Evolutionary conservation across 495 filamentous ascomycete species (phyloP), one percentile per base, ranked within the genome.

Genomic region (Penicillium psychrofluorescens): DNA sequence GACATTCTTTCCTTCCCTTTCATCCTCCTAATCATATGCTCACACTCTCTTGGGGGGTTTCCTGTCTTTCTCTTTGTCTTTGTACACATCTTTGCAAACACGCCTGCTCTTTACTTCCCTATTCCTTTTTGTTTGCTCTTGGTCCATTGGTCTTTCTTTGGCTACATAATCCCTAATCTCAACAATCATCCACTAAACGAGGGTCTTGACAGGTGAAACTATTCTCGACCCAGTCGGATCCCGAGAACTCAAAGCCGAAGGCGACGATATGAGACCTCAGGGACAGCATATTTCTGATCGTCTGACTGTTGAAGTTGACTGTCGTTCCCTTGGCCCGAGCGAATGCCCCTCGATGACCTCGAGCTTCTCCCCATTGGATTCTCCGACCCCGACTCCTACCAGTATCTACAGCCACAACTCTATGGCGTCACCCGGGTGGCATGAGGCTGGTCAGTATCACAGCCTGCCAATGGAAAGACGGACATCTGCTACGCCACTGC

Each of bases 331-430:
- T 54, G 65, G 67, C 43, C 61, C 68, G 22, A 70, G 59, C 58
- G 66, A 67, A 43, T 72, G 67, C 53, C 67, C 65, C n/a, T 71
- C 67, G 13, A 71, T 68, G 64, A 63, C 53, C 36, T 68, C 67
- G 8, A 70, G 64, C 46, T 72, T 68, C 48, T 72, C 67, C 33
- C 64, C 66, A 41, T 52, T 70, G 51, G 67, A 71, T 40, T 72
- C 69, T 29, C 67, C 67, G 0, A 71, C 63, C 15, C 66, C 66
- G 1, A 72, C 69, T 1, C 69, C 69, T 6, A 70, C 67, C 12
- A 71, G 64, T 45, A 50, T 70, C 13, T 71, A 71, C 47, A 70
- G 69, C 40, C 66, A 71, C 38, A 54, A 58, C 30, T 67, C 67
- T 1, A 40, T 72, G 45, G 61, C 64, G 22, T 71, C 67, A 0